A percentile compares a stretch with the other conserved stretches of the same genome.
Conservation (phyloP, 75 land plant species). For the Adiantum capillusveneris region DNA sequence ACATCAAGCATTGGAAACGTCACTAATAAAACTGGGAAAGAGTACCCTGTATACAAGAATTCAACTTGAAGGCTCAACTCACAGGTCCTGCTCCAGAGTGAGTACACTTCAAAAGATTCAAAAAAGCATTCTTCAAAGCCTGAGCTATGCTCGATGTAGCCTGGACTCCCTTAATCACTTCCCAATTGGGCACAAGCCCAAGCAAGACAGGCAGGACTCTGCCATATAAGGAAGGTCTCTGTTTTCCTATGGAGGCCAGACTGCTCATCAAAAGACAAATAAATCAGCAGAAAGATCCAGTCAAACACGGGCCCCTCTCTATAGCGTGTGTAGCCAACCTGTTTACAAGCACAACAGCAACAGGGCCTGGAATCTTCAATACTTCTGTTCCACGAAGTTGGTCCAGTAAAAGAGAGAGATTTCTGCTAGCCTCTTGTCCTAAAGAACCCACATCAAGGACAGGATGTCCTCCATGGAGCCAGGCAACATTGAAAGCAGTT, state of each 20-base stretch:
- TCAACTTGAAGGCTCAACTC: too few species aligned
- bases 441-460: slow-evolving; percentile 55
- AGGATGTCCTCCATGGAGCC: slow-evolving; percentile 58
- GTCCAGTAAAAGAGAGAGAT: slow-evolving; percentile 54
- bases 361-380: slow-evolving; percentile 44
- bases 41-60: too few species aligned
- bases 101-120: slow-evolving; percentile 71
- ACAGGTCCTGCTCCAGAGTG: slow-evolving; percentile 70
- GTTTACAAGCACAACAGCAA: slow-evolving; percentile 66
- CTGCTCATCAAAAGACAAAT: slow-evolving; percentile 32
- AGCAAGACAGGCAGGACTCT: slow-evolving; percentile 67
- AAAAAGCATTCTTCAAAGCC: slow-evolving; percentile 78
- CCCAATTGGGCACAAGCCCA: slow-evolving; percentile 56
- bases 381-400: slow-evolving; percentile 43
- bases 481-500: slow-evolving; percentile 47
- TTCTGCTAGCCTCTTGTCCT: slow-evolving; percentile 58
- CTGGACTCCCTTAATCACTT: slow-evolving; percentile 55
- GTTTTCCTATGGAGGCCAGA: slow-evolving; percentile 87
- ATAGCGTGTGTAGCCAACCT: slow-evolving; percentile 37
- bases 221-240: slow-evolving; percentile 63
- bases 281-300: not conserved
- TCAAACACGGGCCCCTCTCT: not conserved
- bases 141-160: slow-evolving; percentile 58
- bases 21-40: too few species aligned
- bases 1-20: too few species aligned